phyloP scores from a whole-genome alignment of 225 moss, liverwort and hornwort genomes.

The Climacium dendroides region DNA sequence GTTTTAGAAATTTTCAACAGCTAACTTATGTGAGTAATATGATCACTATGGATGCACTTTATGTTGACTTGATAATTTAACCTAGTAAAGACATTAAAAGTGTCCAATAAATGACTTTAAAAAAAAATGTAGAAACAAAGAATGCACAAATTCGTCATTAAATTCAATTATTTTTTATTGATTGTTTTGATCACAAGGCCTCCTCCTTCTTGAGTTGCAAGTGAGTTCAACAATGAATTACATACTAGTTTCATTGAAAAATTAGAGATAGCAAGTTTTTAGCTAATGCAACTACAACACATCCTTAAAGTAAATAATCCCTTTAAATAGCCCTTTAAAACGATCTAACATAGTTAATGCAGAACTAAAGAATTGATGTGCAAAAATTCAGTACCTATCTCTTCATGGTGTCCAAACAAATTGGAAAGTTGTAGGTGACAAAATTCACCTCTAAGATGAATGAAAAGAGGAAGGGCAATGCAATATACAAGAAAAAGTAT shows the following conservation, averaged over 20 bases:
- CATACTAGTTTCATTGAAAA: neutral
- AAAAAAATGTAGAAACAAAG: neutral
- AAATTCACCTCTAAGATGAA: neutral
- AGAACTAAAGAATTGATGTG: neutral
- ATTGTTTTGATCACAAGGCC: neutral
- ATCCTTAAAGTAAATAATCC: rapidly evolving
- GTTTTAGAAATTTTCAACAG: neutral
- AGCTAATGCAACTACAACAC: rapidly evolving
- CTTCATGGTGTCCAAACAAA: rapidly evolving
- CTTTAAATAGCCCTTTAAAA: too few species aligned
- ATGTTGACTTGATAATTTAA: neutral
- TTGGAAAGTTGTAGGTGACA: rapidly evolving
- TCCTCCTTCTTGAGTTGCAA: rapidly evolving
- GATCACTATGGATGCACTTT: neutral
- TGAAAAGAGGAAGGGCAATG: neutral
- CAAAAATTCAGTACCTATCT: neutral
- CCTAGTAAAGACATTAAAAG: neutral
- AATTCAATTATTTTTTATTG: rapidly evolving
- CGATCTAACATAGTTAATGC: rapidly evolving
- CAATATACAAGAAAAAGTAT: too few species aligned
- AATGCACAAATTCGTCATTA: neutral
- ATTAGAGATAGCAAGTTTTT: rapidly evolving
- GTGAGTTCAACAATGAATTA: neutral
- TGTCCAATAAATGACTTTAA: neutral
- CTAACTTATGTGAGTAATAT: rapidly evolving